Evolutionary conservation across 2,329 filamentous ascomycete genomes (phyloP).

Genomic region (Diaporthe longicolla): DNA sequence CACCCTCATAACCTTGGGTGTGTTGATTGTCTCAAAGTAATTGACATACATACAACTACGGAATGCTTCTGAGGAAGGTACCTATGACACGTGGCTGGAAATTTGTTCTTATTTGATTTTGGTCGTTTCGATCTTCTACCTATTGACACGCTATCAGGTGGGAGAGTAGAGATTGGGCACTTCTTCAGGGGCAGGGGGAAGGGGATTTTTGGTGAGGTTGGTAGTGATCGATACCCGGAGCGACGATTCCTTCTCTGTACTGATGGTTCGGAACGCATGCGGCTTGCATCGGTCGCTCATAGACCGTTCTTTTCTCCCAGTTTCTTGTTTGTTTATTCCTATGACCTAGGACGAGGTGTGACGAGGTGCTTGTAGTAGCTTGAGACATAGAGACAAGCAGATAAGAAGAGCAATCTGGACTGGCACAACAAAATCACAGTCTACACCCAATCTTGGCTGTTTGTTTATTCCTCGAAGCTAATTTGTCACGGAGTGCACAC

Average conservation of each 20-base stretch:
- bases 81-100: background rate
- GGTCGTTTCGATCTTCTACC: background rate
- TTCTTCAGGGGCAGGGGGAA: background rate
- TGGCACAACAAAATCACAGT: conserved; percentile 1
- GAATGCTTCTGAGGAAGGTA: background rate
- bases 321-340: conserved; percentile 5
- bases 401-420: conserved; percentile 31
- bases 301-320: conserved; percentile 23
- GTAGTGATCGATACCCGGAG: conserved; percentile 33
- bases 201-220: background rate
- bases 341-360: background rate
- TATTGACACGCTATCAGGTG: background rate
- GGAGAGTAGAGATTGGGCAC: background rate
- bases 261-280: conserved; percentile 21
- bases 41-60: conserved; percentile 20
- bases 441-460: background rate
- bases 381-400: conserved; percentile 27
- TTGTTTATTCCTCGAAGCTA: background rate
- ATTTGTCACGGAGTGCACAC: background rate
- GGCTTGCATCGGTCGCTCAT: conserved; percentile 33
- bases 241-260: conserved; percentile 17
- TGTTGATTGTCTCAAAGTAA: conserved; percentile 15
- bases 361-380: conserved; percentile 2
- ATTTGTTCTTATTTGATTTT: background rate
- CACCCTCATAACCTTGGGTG: background rate